phyloP scores from a whole-genome alignment of 768 basidiomycete species.

The Lanmaoa pseudosensibilis region DNA sequence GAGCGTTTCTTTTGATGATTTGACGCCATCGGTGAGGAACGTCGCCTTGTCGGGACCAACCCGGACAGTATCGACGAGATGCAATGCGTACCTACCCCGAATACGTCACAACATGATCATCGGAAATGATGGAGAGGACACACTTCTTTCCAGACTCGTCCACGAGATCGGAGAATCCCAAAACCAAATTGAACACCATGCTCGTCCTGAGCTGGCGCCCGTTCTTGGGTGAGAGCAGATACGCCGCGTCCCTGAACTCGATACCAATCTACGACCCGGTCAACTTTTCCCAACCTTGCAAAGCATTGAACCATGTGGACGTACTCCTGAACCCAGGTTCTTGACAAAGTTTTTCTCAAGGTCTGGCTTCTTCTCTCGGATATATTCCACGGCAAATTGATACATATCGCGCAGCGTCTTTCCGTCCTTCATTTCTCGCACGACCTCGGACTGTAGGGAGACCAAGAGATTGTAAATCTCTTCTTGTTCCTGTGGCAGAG shows the following conservation, averaged over 20 bases:
- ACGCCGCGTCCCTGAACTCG: slow-evolving; percentile 89
- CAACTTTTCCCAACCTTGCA: neutral
- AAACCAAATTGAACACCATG: slow-evolving; percentile 82
- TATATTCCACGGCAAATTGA: slow-evolving; percentile 63
- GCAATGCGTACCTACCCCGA: slow-evolving; percentile 72
- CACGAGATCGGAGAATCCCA: slow-evolving; percentile 82
- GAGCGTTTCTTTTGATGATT: slow-evolving; percentile 81
- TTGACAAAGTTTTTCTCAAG: slow-evolving; percentile 85
- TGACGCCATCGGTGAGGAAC: slow-evolving; percentile 82
- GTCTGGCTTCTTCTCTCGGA: slow-evolving; percentile 78
- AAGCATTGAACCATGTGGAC: slow-evolving; percentile 25
- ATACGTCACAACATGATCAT: neutral
- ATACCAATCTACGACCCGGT: slow-evolving; percentile 74
- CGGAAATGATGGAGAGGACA: neutral
- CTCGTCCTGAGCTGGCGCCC: slow-evolving; percentile 63
- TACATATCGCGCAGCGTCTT: slow-evolving; percentile 78
- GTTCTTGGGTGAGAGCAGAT: slow-evolving; percentile 82
- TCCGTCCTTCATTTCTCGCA: slow-evolving; percentile 79
- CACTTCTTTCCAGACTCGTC: slow-evolving; percentile 82
- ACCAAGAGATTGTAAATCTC: slow-evolving; percentile 78
- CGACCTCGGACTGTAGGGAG: slow-evolving; percentile 72
- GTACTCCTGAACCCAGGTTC: slow-evolving; percentile 85
- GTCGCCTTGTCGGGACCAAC: slow-evolving; percentile 64
- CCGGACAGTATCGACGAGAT: slow-evolving; percentile 86
- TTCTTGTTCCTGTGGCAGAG: slow-evolving; percentile 76